Percentiles rank a stretch among this genome's conserved stretches.
Evolutionary conservation across 306 rosid genomes (phyloP).

Genomic region (Castanea sativa): DNA sequence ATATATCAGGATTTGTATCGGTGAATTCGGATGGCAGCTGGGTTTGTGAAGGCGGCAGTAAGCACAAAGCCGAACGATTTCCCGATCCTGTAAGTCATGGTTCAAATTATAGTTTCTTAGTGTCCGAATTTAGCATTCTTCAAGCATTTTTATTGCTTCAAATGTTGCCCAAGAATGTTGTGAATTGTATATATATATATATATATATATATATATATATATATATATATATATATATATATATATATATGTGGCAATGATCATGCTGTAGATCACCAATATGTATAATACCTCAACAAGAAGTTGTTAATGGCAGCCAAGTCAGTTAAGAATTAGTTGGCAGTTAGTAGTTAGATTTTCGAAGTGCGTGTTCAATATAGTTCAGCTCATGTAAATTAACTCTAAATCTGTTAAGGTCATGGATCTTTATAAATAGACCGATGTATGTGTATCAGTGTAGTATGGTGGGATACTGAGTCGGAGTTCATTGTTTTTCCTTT

Average conservation of each 20-base stretch:
- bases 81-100: slow-evolving; percentile 70
- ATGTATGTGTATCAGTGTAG: no score
- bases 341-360: no score
- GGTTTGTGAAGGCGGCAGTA: slow-evolving; percentile 50
- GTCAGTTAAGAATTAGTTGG: no score
- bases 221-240: fast-evolving
- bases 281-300: no score
- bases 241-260: not conserved
- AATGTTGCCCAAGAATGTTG: not conserved
- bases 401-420: no score
- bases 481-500: no score
- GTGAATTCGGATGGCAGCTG: slow-evolving; percentile 61
- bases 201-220: fast-evolving
- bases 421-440: no score
- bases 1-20: slow-evolving; percentile 61
- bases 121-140: not conserved
- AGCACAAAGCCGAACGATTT: slow-evolving; percentile 48
- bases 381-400: no score
- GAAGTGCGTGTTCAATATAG: no score
- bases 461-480: no score
- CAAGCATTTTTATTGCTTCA: not conserved
- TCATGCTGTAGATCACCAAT: no score
- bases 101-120: not conserved
- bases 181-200: not conserved
- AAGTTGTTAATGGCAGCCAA: no score